Evolutionary conservation across 2,329 filamentous ascomycete species (phyloP).

Genomic region (Penicillium capsulatum): DNA sequence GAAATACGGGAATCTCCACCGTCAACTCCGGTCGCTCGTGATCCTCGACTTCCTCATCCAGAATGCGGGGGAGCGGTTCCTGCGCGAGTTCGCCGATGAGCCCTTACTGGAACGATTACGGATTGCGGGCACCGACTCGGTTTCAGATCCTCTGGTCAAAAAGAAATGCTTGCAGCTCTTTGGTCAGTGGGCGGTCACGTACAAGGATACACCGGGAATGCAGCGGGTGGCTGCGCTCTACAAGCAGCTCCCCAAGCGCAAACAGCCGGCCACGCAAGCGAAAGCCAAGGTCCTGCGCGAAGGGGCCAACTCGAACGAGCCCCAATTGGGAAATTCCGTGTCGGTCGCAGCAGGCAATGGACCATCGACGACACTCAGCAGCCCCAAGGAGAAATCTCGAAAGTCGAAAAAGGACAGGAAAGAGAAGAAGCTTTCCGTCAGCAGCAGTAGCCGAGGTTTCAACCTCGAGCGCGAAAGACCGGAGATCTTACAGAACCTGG

Average conservation of each 20-base stretch:
- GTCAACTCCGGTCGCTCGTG: conserved; percentile 81
- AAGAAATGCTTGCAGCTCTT: conserved; percentile 86
- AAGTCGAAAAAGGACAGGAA: conserved; percentile 53
- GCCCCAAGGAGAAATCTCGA: conserved; percentile 36
- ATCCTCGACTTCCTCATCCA: conserved; percentile 91
- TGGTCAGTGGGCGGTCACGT: conserved; percentile 76
- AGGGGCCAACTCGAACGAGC: conserved; percentile 54
- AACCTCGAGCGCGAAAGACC: conserved; percentile 84
- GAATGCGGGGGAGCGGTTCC: conserved; percentile 84
- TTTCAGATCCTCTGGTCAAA: conserved; percentile 80
- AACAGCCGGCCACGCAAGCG: conserved; percentile 69
- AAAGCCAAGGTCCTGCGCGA: conserved; percentile 80
- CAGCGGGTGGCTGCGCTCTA: conserved; percentile 76
- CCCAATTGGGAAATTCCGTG: conserved; percentile 37
- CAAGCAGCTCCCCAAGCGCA: conserved; percentile 61
- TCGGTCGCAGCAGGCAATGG: conserved; percentile 39
- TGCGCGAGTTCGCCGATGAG: conserved; percentile 83
- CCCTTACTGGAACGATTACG: conserved; percentile 85
- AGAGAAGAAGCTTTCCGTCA: conserved; percentile 47
- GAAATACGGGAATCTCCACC: conserved; percentile 93
- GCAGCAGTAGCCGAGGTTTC: conserved; percentile 55
- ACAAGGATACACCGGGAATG: conserved; percentile 75
- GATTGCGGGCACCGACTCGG: conserved; percentile 76
- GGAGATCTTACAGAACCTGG: conserved; percentile 81
- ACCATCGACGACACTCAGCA: conserved; percentile 35